Conservation (phyloP, 2,329 filamentous ascomycete species). For the Cladosporium sp. region DNA sequence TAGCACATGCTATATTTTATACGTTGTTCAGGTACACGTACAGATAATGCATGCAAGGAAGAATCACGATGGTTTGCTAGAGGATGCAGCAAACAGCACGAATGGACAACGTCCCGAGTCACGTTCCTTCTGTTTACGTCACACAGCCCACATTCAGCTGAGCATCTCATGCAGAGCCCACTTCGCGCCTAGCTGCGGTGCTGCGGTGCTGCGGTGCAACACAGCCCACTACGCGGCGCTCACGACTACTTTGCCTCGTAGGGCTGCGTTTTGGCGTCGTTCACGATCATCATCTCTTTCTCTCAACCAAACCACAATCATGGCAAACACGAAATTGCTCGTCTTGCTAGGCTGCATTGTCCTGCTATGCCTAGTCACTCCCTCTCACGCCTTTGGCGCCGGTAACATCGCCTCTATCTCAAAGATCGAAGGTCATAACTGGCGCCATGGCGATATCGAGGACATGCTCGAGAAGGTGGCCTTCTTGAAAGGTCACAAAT, state of each 20-base stretch:
- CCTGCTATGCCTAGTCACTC: conserved; percentile 33
- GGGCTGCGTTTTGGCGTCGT: not conserved
- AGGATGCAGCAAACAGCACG: conserved; percentile 3
- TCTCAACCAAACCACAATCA: conserved; percentile 8
- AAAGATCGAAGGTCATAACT: conserved; percentile 51
- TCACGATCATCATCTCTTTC: not conserved
- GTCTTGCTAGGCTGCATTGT: conserved; percentile 33
- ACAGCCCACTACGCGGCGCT: not conserved
- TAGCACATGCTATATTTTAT: not conserved
- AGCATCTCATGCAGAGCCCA: conserved; percentile 19
- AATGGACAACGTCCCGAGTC: not conserved
- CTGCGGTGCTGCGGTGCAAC: conserved; percentile 10
- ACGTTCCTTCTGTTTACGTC: conserved; percentile 59
- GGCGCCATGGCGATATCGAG: conserved; percentile 57
- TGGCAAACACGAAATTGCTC: conserved; percentile 23
- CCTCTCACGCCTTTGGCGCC: conserved; percentile 47
- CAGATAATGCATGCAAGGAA: not conserved
- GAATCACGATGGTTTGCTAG: not conserved
- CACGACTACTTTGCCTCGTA: conserved; percentile 1
- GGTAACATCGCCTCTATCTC: conserved; percentile 51
- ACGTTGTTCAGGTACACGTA: not conserved
- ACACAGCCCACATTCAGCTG: conserved; percentile 9
- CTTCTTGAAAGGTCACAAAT: conserved; percentile 68
- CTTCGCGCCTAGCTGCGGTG: conserved; percentile 1
- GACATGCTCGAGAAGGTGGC: conserved; percentile 54